Evolutionary conservation across 139 green algal species (phyloP), one percentile per base, ranked within the genome.

Genomic region (Gonium pectorale): DNA sequence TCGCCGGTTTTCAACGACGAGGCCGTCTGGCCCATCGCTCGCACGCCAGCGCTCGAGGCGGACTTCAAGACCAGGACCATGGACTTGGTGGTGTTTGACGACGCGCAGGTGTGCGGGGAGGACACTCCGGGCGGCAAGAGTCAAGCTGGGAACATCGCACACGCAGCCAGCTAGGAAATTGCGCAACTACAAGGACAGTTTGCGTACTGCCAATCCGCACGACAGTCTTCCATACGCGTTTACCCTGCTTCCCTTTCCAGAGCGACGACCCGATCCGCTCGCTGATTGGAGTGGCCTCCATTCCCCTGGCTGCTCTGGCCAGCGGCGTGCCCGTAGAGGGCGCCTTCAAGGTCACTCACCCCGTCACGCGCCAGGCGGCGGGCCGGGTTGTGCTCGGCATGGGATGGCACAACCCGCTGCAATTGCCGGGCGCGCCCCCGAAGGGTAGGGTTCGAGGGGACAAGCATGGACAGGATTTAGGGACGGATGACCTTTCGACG

Each of bases 381-480:
- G 88, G 88, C 26, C 44, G 79, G 21, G 1, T 88, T 3, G 74
- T 92, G 46, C 67, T 92, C 35, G 85, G 88, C 33, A 44, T 92
- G 67, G 84, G 80, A 27, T 92, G 88, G 88, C 84, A 89, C 85
- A 92, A 92, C 81, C 80, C 85, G 15, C 80, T 92, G 73, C 24
- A 62, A 11, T 81, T 92, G 41, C 79, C 84, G 2, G 86, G 86
- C 3, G 80, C 74, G n/a, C 37, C 43, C 24, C 70, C 79, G 26
- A 77, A 85, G 54, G 49, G 79, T 74, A n/a, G n/a, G n/a, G n/a
- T n/a, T n/a, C n/a, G n/a, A n/a, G n/a, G n/a, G n/a, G n/a, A n/a
- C n/a, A n/a, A n/a, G n/a, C n/a, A n/a, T n/a, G n/a, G n/a, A n/a
- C n/a, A n/a, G n/a, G n/a, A n/a, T n/a, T n/a, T n/a, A n/a, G n/a